Evolutionary conservation across 192 early-diverging fungal genomes (phyloP).

Genomic region (Coemansia sp.): DNA sequence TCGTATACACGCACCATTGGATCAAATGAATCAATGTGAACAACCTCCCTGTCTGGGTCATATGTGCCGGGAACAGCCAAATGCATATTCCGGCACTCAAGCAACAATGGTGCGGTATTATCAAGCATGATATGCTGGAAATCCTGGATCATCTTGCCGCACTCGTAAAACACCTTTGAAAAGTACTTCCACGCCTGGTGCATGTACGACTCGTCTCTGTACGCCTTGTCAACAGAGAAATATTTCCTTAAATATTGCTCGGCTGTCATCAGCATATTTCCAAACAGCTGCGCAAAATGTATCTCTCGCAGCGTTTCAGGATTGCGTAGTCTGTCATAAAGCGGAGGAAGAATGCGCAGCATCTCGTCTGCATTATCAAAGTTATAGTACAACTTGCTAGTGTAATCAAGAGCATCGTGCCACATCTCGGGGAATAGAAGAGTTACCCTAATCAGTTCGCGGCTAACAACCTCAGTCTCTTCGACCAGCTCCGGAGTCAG

Average conservation of each 20-base stretch:
- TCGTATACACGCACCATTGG: conserved; percentile 78
- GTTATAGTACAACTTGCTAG: conserved; percentile 75
- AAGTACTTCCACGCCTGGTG: conserved; percentile 95
- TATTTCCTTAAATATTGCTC: conserved; percentile 82
- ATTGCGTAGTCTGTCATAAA: conserved; percentile 67
- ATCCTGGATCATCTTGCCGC: conserved; percentile 18
- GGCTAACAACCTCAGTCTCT: conserved; percentile 83
- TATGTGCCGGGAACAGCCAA: conserved; percentile 87
- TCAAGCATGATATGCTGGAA: conserved; percentile 82
- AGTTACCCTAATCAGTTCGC: conserved; percentile 92
- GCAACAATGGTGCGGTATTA: conserved; percentile 83
- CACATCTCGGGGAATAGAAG: conserved; percentile 97
- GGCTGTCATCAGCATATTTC: conserved; percentile 80
- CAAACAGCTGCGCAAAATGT: conserved; percentile 88
- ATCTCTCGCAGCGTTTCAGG: conserved; percentile 88
- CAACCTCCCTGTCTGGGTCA: conserved; percentile 75
- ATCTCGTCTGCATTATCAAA: conserved; percentile 82
- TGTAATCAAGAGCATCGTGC: conserved; percentile 89
- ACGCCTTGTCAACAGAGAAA: conserved; percentile 46
- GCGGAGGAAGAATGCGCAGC: conserved; percentile 77
- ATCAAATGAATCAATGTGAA: conserved; percentile 78
- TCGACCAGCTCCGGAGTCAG: conserved; percentile 81
- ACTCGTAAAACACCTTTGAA: conserved; percentile 61
- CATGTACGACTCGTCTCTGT: conserved; percentile 71
- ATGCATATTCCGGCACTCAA: conserved; percentile 80